A percentile compares a stretch with the other conserved stretches of the same genome.
Conservation (phyloP, 2,329 filamentous ascomycete genomes). For the Thielaviopsis ethacetica region DNA sequence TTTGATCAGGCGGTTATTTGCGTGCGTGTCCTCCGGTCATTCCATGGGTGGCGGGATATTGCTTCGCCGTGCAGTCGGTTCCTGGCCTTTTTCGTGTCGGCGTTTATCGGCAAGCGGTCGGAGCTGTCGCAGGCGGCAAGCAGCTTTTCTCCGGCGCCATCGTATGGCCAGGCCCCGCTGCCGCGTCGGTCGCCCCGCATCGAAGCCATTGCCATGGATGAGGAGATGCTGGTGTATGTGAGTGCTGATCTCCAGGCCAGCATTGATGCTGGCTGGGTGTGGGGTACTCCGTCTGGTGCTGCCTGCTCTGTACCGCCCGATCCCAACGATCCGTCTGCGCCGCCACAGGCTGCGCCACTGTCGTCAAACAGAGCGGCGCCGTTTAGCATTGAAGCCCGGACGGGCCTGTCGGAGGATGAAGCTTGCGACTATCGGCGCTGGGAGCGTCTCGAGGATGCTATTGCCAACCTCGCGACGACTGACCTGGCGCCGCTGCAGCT, state of each 20-base stretch:
- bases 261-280: slow-evolving; percentile 57
- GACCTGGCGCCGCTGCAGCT: slow-evolving; percentile 4
- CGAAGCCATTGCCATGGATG: slow-evolving; percentile 41
- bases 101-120: slow-evolving; percentile 39
- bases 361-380: slow-evolving; percentile 21
- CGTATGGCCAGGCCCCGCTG: slow-evolving; percentile 8
- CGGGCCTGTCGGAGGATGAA: slow-evolving; percentile 38
- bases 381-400: slow-evolving; percentile 30
- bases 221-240: slow-evolving; percentile 76
- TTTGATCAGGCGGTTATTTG: slow-evolving; percentile 58
- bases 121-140: slow-evolving; percentile 21
- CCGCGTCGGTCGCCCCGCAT: slow-evolving; percentile 16
- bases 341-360: slow-evolving; percentile 12
- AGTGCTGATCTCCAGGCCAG: slow-evolving; percentile 69
- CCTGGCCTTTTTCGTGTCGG: slow-evolving; percentile 62
- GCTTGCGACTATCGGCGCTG: slow-evolving; percentile 64
- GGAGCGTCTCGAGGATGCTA: slow-evolving; percentile 46
- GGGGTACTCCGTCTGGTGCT: slow-evolving; percentile 25
- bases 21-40: slow-evolving; percentile 51
- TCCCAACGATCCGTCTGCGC: slow-evolving; percentile 11
- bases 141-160: slow-evolving; percentile 2
- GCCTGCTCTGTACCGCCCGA: slow-evolving; percentile 14
- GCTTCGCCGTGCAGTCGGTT: slow-evolving; percentile 69
- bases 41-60: slow-evolving; percentile 55
- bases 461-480: slow-evolving; percentile 1